Base-by-base conservation (phyloP, 2,329 filamentous ascomycete species). In the Fusarium succisae region DNA sequence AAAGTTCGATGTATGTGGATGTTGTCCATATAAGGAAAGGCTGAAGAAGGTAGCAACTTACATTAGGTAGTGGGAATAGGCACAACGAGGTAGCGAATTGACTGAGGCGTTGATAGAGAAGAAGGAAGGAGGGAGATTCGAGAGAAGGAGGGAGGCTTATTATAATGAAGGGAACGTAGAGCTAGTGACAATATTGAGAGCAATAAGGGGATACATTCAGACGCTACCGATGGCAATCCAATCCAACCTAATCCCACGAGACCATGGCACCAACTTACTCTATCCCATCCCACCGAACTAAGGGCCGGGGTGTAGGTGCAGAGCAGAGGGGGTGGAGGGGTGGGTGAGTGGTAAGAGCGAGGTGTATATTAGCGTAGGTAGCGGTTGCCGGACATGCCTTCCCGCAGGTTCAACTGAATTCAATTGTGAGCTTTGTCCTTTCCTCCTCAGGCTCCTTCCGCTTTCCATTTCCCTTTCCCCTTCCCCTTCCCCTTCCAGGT, bases 31-130 rank as follows among this genome's bases (percentile, higher is more conserved):
- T 47, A 60, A 45, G 48, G 53, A 50, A 58, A 64, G 41, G 38
- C 51, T 56, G 24, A 38, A 48, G 44, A 69, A 30, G 28, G 13
- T 48, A 54, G 62, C 47, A 50, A 75, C 73, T 75, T 76, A 75
- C 73, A 75, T 69, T 75, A 73, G 44, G 61, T 64, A 63, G 72
- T 65, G 57, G 38, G 37, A 66, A 72, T 26, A 69, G 55, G 72
- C 66, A 69, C 72, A 74, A 74, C 72, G 72, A 71, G 43, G 60
- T 75, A 69, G 62, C 32, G 66, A 74, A 55, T 75, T 75, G 72
- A 74, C 72, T 71, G 68, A 68, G 65, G 62, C 72, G 72, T 74
- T 74, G 72, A 72, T 74, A 39, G 63, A 75, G 72, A 74, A 51
- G 47, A 69, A 72, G 51, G 48, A 37, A 65, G 30, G 60, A 57